phyloP scores from a whole-genome alignment of 306 rosid species.

The Astragalus glycyphyllos region DNA sequence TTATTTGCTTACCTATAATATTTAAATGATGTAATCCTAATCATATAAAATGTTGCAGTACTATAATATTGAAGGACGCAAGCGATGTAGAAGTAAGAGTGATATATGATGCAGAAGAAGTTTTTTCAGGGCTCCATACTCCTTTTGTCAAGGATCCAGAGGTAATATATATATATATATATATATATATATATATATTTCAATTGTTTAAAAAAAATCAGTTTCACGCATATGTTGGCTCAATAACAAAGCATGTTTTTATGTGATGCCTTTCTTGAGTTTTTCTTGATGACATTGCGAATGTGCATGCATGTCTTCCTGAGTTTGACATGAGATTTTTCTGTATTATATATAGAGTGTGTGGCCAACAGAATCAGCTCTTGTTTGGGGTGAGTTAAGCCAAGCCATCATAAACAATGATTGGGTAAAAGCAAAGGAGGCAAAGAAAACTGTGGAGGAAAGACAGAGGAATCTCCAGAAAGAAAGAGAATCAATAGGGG shows the following conservation, averaged over 20 bases:
- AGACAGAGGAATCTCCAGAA: slow-evolving; percentile 29
- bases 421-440: too few species aligned
- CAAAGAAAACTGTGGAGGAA: too few species aligned
- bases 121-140: slow-evolving; percentile 56
- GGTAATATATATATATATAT: slow-evolving; percentile 42
- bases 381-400: too few species aligned
- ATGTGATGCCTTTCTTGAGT: too few species aligned
- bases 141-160: slow-evolving; percentile 53
- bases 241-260: slow-evolving; percentile 1
- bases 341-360: slow-evolving; percentile 44
- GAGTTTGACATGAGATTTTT: slow-evolving; percentile 21
- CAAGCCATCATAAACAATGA: too few species aligned
- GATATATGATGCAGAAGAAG: slow-evolving; percentile 65
- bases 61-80: slow-evolving; percentile 53
- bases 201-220: too few species aligned
- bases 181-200: background rate
- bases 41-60: slow-evolving; percentile 49
- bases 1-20: background rate
- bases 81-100: slow-evolving; percentile 45
- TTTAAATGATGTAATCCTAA: background rate
- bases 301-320: background rate
- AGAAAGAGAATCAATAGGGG: slow-evolving; percentile 55
- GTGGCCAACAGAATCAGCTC: too few species aligned
- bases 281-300: background rate
- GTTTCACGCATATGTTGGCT: background rate